phyloP scores from a whole-genome alignment of 2,329 filamentous ascomycete species.

The Pleoardoris graminearum region DNA sequence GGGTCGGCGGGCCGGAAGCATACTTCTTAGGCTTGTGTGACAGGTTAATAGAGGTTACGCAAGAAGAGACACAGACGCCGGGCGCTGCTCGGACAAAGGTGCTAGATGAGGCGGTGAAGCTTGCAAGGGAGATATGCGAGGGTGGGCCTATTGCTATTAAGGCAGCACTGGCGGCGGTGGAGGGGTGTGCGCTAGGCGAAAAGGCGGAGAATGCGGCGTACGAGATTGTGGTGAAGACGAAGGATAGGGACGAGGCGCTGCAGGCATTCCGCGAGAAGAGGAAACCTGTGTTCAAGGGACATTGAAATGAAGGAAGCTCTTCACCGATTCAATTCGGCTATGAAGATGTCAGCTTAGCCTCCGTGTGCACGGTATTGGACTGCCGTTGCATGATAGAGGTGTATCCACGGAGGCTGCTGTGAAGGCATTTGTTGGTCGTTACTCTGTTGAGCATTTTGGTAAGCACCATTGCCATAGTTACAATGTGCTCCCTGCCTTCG shows the following conservation, averaged over 20 bases:
- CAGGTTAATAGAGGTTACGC: slow-evolving; percentile 78
- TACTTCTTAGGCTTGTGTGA: slow-evolving; percentile 92
- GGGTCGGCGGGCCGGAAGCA: slow-evolving; percentile 80
- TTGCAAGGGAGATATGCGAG: slow-evolving; percentile 86
- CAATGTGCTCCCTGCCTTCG: no score
- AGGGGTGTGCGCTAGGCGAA: slow-evolving; percentile 66
- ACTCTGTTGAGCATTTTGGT: neutral
- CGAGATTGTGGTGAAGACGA: slow-evolving; percentile 76
- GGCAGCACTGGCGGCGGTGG: slow-evolving; percentile 78
- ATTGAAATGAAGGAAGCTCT: slow-evolving; percentile 17
- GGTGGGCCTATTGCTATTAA: slow-evolving; percentile 83
- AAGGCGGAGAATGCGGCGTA: slow-evolving; percentile 87
- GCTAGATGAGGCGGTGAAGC: slow-evolving; percentile 72
- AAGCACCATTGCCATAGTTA: neutral
- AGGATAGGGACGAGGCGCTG: slow-evolving; percentile 87
- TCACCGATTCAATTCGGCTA: neutral
- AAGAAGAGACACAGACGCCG: slow-evolving; percentile 56
- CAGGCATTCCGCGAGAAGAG: slow-evolving; percentile 80
- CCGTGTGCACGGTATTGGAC: neutral
- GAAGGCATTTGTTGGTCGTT: no score
- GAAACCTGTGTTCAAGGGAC: slow-evolving; percentile 67
- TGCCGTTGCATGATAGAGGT: neutral
- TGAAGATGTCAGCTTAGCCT: neutral
- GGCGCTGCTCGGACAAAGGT: slow-evolving; percentile 67
- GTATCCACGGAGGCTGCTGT: neutral